These are phyloP conservation scores for Magnolia sinica DNA, from an alignment of 164 flowering plant species.

Conservation along the genomic window DNA sequence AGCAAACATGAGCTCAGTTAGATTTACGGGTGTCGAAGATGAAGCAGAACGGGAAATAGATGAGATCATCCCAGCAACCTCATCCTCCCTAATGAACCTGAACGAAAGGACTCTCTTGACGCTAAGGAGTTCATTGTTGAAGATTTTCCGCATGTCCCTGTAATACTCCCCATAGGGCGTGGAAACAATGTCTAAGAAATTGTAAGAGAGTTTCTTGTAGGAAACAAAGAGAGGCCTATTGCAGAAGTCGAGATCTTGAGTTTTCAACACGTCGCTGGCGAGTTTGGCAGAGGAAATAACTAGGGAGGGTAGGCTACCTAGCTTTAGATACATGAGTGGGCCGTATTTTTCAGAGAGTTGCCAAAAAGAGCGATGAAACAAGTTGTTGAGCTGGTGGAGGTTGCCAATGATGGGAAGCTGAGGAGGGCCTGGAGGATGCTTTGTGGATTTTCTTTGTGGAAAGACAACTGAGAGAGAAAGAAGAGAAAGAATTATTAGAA, in stretches of 20 bases:
- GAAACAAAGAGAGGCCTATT: conserved; percentile 12
- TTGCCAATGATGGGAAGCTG: background rate
- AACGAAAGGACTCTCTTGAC: background rate
- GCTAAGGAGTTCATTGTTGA: background rate
- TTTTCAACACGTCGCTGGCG: conserved; percentile 12
- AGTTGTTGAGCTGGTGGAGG: background rate
- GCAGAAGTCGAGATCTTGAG: conserved; percentile 12
- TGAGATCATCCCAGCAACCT: background rate
- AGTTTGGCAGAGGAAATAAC: conserved; percentile 2
- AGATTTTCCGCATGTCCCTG: background rate
- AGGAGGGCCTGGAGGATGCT: background rate
- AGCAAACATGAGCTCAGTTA: conserved; percentile 19
- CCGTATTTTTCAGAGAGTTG: conserved; percentile 6
- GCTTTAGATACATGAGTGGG: conserved; percentile 1
- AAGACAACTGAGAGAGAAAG: background rate
- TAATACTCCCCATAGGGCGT: background rate
- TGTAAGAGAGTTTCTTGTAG: conserved; percentile 5
- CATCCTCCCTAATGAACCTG: background rate
- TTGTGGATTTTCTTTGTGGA: background rate
- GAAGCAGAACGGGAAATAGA: background rate
- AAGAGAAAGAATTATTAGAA: background rate
- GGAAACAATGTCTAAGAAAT: background rate
- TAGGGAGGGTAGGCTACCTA: background rate
- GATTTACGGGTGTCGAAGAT: conserved; percentile 7
- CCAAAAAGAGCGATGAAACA: conserved; percentile 10